Evolutionary conservation across 768 basidiomycete species (phyloP), one percentile per base, ranked within the genome.

Genomic region (Naganishia kalamii): DNA sequence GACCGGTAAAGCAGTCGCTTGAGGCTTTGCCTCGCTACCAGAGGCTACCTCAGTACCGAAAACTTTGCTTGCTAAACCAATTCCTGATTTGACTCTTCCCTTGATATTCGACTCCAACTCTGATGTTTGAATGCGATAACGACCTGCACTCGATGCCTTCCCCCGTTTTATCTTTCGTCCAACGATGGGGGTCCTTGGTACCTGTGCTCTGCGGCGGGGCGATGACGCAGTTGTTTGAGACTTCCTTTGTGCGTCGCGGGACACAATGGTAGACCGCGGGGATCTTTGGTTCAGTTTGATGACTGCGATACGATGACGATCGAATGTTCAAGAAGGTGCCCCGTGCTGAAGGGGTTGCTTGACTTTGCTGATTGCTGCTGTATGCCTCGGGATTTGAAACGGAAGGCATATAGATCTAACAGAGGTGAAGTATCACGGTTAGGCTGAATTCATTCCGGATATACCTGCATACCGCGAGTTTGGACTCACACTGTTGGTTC

Each of bases 331-430:
- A 41, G 35, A 40, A 27, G 23, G 54, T 23, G 25, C 11, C 40
- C 33, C 35, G 35, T n/a, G 33, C n/a, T n/a, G 51, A 17, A 23
- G 35, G 40, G 11, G 12, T 25, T 21, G 33, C n/a, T 40, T 57
- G 35, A 40, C 12, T 37, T 35, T 40, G 54, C 21, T 40, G 35
- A 40, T 57, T 37, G 23, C 54, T 57, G 54, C 21, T 57, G 54
- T 17, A 57, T 33, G 37, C 54, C 54, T 57, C 30, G 54, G 23
- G 21, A 11, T 19, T 23, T 25, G 27, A n/a, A 21, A 32, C n/a
- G 21, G 33, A 37, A 57, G 54, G 54, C 54, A 57, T 57, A 37
- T 23, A 40, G 33, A 41, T 40, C 54, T 57, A 15, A 52, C n/a
- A 35, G 32, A 41, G n/a, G 21, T 15, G 3, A 11, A n/a, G 11